Base-by-base conservation (phyloP, 257 asterid species). In the Capsicum pubescens region DNA sequence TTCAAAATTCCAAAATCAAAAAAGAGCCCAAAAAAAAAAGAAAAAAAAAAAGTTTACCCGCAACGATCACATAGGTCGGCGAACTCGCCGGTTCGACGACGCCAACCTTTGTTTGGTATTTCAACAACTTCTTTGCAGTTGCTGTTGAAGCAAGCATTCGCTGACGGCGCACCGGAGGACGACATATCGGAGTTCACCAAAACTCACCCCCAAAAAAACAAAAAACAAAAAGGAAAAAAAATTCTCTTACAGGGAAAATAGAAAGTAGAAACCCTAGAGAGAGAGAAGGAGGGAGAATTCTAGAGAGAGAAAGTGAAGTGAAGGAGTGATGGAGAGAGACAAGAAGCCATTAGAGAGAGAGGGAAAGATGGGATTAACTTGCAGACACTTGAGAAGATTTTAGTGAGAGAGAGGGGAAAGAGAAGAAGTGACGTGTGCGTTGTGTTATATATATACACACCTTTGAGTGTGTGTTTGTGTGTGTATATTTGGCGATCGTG, bases 41-140 rank as follows among this genome's bases (percentile, higher is more conserved):
- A 17, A 79, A 67, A 76, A 10, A 57, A 82, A 42, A 52, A 55
- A 76, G 71, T 95, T 90, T 93, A 96, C 99, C 94, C 92, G 98
- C 99, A 96, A 87, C 93, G 94, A 91, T 96, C 97, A 86, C 99
- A 96, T 63, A 96, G 98, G 88, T 92, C 91, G 14, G 98, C 98
- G 86, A 88, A 94, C 83, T 96, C 98, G 81, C 99, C 99, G 68
- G 98, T 91, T 67, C 98, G 98, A 86, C 98, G 95, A 39, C 99
- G 97, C 99, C 99, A 94, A 52, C 99, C 99, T 78, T 89, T 89
- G 82, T 89, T 89, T 83, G 92, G 87, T 84, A 57, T 89, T 61
- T 90, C 93, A 82, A 95, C 52, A 55, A 84, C 60, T 84, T 85
- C 90, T 70, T 90, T 92, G 89, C 99, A 96, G 91, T 86, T 92